Evolutionary conservation across 148 eudicot genomes (phyloP).

Genomic region (Silene latifolia): DNA sequence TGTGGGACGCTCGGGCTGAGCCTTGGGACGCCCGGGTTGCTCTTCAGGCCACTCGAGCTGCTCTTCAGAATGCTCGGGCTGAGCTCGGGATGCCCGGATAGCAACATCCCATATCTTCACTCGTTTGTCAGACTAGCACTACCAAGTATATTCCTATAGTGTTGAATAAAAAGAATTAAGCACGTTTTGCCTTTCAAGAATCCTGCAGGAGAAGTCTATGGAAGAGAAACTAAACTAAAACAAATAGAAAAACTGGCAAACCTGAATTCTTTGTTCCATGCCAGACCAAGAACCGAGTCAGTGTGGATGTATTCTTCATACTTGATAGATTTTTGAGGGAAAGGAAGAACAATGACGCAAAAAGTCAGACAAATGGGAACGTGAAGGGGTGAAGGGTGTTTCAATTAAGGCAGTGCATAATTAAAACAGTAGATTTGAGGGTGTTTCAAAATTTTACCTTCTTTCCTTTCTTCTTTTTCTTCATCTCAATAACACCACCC

Average conservation of each 20-base stretch:
- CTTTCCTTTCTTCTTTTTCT: constrained; percentile 77
- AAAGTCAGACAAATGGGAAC: background rate
- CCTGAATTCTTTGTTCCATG: constrained; percentile 97
- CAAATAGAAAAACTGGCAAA: constrained; percentile 12
- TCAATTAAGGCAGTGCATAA: background rate
- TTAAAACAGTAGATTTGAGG: background rate
- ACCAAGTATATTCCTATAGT: constrained; percentile 77
- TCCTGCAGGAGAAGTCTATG: background rate
- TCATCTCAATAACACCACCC: constrained; percentile 73
- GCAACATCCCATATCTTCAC: constrained; percentile 96
- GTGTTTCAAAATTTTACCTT: constrained; percentile 42
- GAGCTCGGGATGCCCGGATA: too few relatives aligned
- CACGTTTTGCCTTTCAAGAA: background rate
- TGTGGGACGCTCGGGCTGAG: too few relatives aligned
- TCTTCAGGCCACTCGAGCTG: too few relatives aligned
- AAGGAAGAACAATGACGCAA: constrained; percentile 1
- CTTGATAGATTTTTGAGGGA: constrained; percentile 61
- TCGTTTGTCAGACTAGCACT: constrained; percentile 89
- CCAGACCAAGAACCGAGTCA: constrained; percentile 88
- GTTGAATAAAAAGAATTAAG: constrained; percentile 6
- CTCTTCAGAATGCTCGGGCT: too few relatives aligned
- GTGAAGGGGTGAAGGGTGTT: too few relatives aligned
- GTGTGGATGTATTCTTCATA: constrained; percentile 84
- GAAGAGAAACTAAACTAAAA: background rate
- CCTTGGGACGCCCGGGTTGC: too few relatives aligned